Conservation (phyloP, 768 basidiomycete species). For the Lactifluus subvellereus region DNA sequence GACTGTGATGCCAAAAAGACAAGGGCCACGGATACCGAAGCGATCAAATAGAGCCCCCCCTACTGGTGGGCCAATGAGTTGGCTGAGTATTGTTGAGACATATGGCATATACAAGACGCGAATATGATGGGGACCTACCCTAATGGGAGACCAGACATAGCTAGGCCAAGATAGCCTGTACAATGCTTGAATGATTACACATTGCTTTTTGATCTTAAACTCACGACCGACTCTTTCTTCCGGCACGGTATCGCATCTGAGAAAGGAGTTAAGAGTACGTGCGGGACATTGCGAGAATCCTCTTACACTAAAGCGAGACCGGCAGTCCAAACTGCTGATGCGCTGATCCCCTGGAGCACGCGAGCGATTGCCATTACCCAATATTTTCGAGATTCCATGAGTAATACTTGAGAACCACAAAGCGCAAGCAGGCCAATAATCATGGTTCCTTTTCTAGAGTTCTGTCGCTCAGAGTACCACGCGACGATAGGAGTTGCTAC, state of each 20-base stretch:
- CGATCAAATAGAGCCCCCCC: slow-evolving; percentile 35
- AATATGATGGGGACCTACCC: slow-evolving; percentile 28
- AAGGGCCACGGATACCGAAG: slow-evolving; percentile 37
- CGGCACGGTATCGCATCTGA: slow-evolving; percentile 36
- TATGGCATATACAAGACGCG: neutral
- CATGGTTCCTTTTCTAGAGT: slow-evolving; percentile 31
- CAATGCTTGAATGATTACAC: neutral
- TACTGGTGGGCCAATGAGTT: slow-evolving; percentile 35
- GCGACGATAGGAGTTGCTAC: slow-evolving; percentile 36
- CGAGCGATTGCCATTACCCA: slow-evolving; percentile 39
- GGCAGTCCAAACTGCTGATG: slow-evolving; percentile 37
- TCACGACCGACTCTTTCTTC: slow-evolving; percentile 33
- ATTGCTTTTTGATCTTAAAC: slow-evolving; percentile 15
- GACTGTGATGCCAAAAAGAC: slow-evolving; percentile 34
- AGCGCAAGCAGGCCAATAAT: slow-evolving; percentile 32
- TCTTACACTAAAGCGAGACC: slow-evolving; percentile 37
- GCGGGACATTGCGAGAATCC: neutral
- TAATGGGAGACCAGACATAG: slow-evolving; percentile 36
- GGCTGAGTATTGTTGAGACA: slow-evolving; percentile 22
- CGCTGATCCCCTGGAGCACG: slow-evolving; percentile 37
- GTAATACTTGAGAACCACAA: slow-evolving; percentile 34
- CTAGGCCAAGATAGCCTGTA: slow-evolving; percentile 38
- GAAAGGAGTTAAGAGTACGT: neutral
- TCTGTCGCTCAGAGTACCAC: slow-evolving; percentile 33
- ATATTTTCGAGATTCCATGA: slow-evolving; percentile 37